Conservation (phyloP, 208 protist species). For the Crithidia thermophila region DNA sequence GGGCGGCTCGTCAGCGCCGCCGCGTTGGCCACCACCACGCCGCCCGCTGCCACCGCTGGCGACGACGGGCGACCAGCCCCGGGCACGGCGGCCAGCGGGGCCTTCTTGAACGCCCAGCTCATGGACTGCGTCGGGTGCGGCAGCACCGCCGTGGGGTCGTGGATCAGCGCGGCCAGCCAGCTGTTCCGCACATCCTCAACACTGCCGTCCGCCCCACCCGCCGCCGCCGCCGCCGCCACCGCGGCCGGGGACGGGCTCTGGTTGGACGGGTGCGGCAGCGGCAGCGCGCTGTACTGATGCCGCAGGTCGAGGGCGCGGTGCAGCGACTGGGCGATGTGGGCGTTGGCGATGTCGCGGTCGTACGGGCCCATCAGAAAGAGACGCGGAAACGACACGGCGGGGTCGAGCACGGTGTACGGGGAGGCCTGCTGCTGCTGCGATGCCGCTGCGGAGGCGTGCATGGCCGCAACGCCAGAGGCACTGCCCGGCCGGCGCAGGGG, state of each 20-base stretch:
- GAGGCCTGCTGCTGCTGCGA: conserved; percentile 13
- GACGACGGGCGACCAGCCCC: not conserved
- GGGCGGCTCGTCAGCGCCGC: too few relatives aligned
- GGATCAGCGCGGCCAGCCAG: conserved; percentile 39
- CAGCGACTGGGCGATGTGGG: conserved; percentile 60
- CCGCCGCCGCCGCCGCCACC: not conserved
- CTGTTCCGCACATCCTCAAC: conserved; percentile 24
- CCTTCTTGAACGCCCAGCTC: conserved; percentile 47
- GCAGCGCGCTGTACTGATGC: conserved; percentile 53
- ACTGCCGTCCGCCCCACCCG: conserved; percentile 12
- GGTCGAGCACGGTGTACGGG: conserved; percentile 71
- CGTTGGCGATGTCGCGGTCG: conserved; percentile 72
- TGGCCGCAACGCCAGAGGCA: not conserved
- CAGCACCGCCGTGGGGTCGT: conserved; percentile 34
- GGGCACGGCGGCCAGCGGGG: not conserved
- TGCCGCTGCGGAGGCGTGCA: not conserved
- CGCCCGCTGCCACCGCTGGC: not conserved
- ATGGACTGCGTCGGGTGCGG: conserved; percentile 38
- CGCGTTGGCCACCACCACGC: not conserved
- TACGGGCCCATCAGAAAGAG: conserved; percentile 60
- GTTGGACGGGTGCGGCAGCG: conserved; percentile 11
- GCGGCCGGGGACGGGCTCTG: conserved; percentile 2
- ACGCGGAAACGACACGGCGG: conserved; percentile 68
- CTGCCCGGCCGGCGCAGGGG: conserved; percentile 7
- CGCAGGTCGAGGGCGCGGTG: conserved; percentile 81